Evolutionary conservation across 768 basidiomycete species (phyloP), one percentile per base, ranked within the genome.

Genomic region (Rhizopogon vesiculosus): DNA sequence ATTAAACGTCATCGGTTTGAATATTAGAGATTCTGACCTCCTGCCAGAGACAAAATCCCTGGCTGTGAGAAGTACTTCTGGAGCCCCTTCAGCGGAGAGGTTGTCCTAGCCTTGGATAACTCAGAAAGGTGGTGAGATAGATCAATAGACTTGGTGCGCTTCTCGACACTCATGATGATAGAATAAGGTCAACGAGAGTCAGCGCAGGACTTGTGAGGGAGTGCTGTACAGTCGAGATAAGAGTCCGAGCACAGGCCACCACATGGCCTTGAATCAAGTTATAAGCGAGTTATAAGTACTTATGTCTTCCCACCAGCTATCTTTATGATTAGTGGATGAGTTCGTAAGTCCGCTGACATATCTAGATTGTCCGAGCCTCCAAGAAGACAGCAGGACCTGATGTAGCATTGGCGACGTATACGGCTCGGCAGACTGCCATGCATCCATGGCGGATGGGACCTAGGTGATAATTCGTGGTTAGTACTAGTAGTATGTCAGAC

Each of bases 61-160:
- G 81, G 79, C 41, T 72, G 72, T 2, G 70, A 72, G 56, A 77
- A 72, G 67, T 86, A 88, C 68, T 82, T 82, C 62, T 82, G 78
- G 29, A 90, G 67, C 42, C 77, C 79, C 68, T 92, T 92, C 54
- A 92, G 72, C 0, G 87, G 84, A 41, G 82, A 85, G 2, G 70
- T 57, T 29, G 62, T 49, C 43, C 87, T 74, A 29, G 77, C 74
- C 53, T 73, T 76, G 3, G 86, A 68, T 18, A 85, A 39, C 3
- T 69, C 64, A n/a, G 84, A 87, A 29, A 91, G 70, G 66, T 91
- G 90, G 64, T 89, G 86, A 19, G 82, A 84, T 44, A 90, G 72
- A 70, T 91, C 87, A 55, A 87, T 72, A 1, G 86, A 77, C 42
- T 81, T 75, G 50, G 64, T 60, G 13, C 56, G 65, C 59, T 76